Conservation (phyloP, 164 flowering plant genomes). For the Annona squamosa region DNA sequence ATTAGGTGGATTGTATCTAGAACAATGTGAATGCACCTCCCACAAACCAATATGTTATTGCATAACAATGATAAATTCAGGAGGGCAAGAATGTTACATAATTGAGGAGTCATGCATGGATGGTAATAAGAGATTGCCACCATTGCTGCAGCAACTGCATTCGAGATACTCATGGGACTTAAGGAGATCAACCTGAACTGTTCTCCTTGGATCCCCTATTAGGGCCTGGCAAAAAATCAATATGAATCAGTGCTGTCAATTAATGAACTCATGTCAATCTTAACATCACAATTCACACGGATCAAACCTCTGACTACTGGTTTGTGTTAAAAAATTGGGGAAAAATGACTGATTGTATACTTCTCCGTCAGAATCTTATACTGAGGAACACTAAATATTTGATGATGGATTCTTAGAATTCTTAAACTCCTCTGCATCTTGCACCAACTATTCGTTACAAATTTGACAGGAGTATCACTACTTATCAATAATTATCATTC, state of each 20-base stretch:
- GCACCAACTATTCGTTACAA: too few species aligned
- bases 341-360: background rate
- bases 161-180: constrained; percentile 49
- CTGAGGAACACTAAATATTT: background rate
- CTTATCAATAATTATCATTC: too few species aligned
- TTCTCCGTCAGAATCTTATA: background rate
- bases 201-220: constrained; percentile 81
- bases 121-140: constrained; percentile 28
- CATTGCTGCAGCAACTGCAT: constrained; percentile 69
- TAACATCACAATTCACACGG: background rate
- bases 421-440: too few species aligned
- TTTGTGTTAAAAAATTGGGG: background rate
- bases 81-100: constrained; percentile 31
- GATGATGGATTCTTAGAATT: too few species aligned
- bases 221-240: constrained; percentile 38
- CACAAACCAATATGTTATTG: background rate
- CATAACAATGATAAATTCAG: background rate
- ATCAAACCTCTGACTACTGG: background rate
- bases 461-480: too few species aligned
- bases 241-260: background rate
- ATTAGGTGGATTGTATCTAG: too few species aligned
- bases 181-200: constrained; percentile 78
- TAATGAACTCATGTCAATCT: background rate
- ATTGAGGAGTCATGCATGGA: constrained; percentile 82
- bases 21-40: background rate